Evolutionary conservation across 768 basidiomycete genomes (phyloP).

Genomic region (Amylocystis lapponica): DNA sequence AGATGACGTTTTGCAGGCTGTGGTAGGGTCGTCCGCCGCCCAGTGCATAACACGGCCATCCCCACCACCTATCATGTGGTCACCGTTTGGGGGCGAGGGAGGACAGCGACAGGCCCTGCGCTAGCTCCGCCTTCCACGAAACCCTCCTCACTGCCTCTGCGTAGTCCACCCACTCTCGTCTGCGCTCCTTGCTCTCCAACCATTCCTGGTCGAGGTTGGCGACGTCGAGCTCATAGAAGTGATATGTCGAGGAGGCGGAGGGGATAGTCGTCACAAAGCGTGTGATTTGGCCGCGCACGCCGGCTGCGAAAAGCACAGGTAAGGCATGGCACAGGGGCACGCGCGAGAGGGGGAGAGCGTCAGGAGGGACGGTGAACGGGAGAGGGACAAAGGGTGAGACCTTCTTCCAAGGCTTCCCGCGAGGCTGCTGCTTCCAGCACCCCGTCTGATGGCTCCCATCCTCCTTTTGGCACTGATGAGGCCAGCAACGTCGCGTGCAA

Average conservation of each 20-base stretch:
- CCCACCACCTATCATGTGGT: not conserved
- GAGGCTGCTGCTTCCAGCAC: conserved; percentile 82
- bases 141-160: conserved; percentile 70
- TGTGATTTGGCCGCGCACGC: conserved; percentile 82
- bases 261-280: conserved; percentile 82
- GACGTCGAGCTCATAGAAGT: conserved; percentile 89
- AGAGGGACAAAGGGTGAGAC: conserved; percentile 83
- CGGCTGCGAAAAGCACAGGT: conserved; percentile 49
- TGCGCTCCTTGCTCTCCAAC: conserved; percentile 75
- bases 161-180: conserved; percentile 85
- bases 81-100: conserved; percentile 59
- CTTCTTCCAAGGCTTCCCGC: conserved; percentile 93
- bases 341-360: conserved; percentile 19
- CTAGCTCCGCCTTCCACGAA: conserved; percentile 82
- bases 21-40: not conserved
- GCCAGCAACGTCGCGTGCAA: conserved; percentile 2
- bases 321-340: conserved; percentile 21
- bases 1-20: not conserved
- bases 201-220: conserved; percentile 70
- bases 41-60: not conserved
- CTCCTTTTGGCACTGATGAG: conserved; percentile 80
- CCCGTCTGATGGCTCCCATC: conserved; percentile 81
- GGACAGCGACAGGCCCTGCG: conserved; percentile 67
- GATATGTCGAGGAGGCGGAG: conserved; percentile 74
- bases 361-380: conserved; percentile 56